A percentile compares a stretch with the other conserved stretches of the same genome.
phyloP scores from a whole-genome alignment of 148 eudicot genomes.

The Agrostemma githago region DNA sequence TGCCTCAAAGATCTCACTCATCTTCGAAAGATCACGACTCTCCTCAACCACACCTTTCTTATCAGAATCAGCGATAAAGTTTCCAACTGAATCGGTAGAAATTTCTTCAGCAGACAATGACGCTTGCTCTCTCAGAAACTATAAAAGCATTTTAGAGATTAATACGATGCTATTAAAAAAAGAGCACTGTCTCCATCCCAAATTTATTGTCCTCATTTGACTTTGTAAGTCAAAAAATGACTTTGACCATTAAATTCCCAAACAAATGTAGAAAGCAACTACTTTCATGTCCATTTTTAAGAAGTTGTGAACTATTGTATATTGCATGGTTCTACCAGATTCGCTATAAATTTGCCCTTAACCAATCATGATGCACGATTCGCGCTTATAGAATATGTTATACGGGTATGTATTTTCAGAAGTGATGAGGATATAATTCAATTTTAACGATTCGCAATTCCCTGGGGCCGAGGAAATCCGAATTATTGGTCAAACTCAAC shows the following conservation, averaged over 20 bases:
- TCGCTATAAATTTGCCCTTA: too few species aligned
- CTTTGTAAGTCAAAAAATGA: background rate
- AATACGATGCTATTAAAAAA: slow-evolving; percentile 10
- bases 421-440: too few species aligned
- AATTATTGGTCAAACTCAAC: background rate
- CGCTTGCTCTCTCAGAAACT: slow-evolving; percentile 93
- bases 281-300: background rate
- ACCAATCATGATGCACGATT: too few species aligned
- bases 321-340: too few species aligned
- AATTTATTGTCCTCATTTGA: background rate
- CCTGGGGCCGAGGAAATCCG: background rate
- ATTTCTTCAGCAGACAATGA: slow-evolving; percentile 62
- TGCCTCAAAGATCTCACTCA: slow-evolving; percentile 40
- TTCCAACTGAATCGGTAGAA: slow-evolving; percentile 51
- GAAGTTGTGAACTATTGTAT: background rate
- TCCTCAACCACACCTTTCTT: slow-evolving; percentile 39
- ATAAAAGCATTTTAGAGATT: slow-evolving; percentile 17
- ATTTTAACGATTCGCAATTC: too few species aligned
- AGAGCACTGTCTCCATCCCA: background rate
- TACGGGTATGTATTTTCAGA: too few species aligned
- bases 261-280: too few species aligned
- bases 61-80: slow-evolving; percentile 46
- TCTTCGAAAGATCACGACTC: slow-evolving; percentile 39
- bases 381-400: too few species aligned
- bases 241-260: too few species aligned